Evolutionary conservation across 495 filamentous ascomycete species (phyloP).

Genomic region (Neurospora sp.): DNA sequence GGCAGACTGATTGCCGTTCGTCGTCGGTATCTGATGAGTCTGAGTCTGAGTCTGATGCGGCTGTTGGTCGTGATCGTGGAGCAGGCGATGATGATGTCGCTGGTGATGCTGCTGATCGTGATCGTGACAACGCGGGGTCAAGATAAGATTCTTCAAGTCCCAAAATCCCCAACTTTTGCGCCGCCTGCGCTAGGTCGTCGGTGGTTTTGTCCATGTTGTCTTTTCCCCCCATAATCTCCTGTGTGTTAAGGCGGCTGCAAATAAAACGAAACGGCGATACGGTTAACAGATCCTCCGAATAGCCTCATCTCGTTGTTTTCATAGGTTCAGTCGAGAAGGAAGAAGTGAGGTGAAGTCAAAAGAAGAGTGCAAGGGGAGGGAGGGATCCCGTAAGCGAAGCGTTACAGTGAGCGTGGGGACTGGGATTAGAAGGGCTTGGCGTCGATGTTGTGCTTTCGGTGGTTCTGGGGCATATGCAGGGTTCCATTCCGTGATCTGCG

Average conservation of each 20-base stretch:
- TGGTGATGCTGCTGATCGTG: not conserved
- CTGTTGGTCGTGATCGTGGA: too few species aligned
- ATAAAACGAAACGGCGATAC: not conserved
- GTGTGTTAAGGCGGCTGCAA: not conserved
- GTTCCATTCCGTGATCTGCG: not conserved
- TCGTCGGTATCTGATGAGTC: too few species aligned
- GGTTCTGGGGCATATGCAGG: not conserved
- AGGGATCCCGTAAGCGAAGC: not conserved
- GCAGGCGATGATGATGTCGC: not conserved
- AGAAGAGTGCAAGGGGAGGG: not conserved
- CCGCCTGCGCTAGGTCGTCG: not conserved
- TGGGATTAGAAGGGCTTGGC: not conserved
- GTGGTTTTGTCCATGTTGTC: not conserved
- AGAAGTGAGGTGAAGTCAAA: not conserved
- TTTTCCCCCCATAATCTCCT: not conserved
- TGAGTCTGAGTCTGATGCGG: too few species aligned
- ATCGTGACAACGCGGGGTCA: not conserved
- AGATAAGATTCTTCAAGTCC: not conserved
- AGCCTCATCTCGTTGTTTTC: not conserved
- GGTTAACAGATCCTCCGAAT: not conserved
- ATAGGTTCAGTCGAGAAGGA: not conserved
- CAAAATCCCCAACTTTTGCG: not conserved
- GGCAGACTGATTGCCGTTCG: not conserved
- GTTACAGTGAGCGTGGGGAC: not conserved
- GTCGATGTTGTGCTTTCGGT: not conserved